Conservation (phyloP, 2,329 filamentous ascomycete genomes). For the Davidsoniella neocaledoniae region DNA sequence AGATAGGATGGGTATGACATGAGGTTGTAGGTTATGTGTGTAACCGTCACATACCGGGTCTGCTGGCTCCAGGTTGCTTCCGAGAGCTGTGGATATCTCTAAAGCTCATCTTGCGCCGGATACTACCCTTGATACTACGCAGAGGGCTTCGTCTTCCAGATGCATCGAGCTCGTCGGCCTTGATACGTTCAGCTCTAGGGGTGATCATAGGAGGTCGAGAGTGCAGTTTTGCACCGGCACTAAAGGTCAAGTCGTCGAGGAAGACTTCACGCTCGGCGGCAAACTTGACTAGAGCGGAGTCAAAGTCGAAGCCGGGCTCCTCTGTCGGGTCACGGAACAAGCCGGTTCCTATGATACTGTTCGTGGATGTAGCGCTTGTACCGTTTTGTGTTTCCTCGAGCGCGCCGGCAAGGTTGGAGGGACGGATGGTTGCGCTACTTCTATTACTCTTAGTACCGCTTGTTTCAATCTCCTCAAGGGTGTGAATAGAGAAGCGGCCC, state of each 20-base stretch:
- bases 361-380: slow-evolving; percentile 12
- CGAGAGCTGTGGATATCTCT: slow-evolving; percentile 91
- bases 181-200: slow-evolving; percentile 66
- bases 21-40: too few species aligned
- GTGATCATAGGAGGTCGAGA: slow-evolving; percentile 56
- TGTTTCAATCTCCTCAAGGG: slow-evolving; percentile 40
- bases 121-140: slow-evolving; percentile 58
- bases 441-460: slow-evolving; percentile 42
- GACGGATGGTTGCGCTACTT: slow-evolving; percentile 47
- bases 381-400: background rate
- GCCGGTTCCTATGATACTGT: slow-evolving; percentile 19
- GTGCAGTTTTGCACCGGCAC: slow-evolving; percentile 62
- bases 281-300: slow-evolving; percentile 84
- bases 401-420: slow-evolving; percentile 19
- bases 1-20: too few species aligned
- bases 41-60: slow-evolving; percentile 39
- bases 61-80: slow-evolving; percentile 60
- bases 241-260: slow-evolving; percentile 78
- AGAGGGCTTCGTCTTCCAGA: slow-evolving; percentile 38
- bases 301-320: slow-evolving; percentile 65
- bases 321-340: slow-evolving; percentile 21
- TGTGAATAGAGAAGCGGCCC: slow-evolving; percentile 34
- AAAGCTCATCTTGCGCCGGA: slow-evolving; percentile 82
- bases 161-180: slow-evolving; percentile 47
- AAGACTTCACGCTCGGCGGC: slow-evolving; percentile 90